Percentiles rank a stretch among this genome's conserved stretches.
These are phyloP conservation scores for Elongisporangium anandrum DNA, from an alignment of 352 stramenopile genomes.

Conservation along the genomic window DNA sequence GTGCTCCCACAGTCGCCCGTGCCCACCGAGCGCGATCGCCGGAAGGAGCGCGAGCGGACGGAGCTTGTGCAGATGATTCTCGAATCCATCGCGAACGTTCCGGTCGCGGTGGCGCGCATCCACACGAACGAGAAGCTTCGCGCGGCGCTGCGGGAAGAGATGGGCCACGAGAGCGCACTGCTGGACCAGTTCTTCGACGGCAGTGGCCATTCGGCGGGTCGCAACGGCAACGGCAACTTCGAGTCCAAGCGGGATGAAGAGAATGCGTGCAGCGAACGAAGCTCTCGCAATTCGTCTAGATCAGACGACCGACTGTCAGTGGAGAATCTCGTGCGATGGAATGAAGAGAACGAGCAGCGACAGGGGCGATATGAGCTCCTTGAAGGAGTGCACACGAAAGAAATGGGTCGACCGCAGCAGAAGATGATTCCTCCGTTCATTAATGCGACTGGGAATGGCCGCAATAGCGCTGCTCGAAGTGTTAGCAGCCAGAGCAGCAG, in stretches of 20 bases:
- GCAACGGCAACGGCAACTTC: constrained; percentile 4
- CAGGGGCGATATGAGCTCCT: neutral
- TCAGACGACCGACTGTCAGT: constrained; percentile 11
- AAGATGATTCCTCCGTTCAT: neutral
- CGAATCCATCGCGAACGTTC: constrained; percentile 69
- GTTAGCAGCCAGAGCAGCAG: neutral
- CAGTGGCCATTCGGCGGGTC: neutral
- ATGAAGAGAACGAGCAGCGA: constrained; percentile 3
- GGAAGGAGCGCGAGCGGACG: constrained; percentile 55
- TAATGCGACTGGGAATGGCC: neutral
- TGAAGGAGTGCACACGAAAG: neutral
- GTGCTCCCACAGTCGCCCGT: neutral
- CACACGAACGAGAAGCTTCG: constrained; percentile 64
- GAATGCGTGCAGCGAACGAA: constrained; percentile 8
- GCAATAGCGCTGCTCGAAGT: neutral
- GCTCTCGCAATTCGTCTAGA: neutral
- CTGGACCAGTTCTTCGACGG: constrained; percentile 38
- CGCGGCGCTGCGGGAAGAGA: constrained; percentile 49
- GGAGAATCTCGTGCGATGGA: constrained; percentile 16
- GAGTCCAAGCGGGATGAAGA: neutral
- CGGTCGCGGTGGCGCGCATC: constrained; percentile 63
- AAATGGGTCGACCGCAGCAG: neutral
- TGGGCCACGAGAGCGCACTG: constrained; percentile 43
- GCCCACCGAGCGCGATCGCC: constrained; percentile 28
- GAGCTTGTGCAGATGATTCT: constrained; percentile 74